Conservation (phyloP, 176 grass and related monocot genomes). For the Triticum urartu region DNA sequence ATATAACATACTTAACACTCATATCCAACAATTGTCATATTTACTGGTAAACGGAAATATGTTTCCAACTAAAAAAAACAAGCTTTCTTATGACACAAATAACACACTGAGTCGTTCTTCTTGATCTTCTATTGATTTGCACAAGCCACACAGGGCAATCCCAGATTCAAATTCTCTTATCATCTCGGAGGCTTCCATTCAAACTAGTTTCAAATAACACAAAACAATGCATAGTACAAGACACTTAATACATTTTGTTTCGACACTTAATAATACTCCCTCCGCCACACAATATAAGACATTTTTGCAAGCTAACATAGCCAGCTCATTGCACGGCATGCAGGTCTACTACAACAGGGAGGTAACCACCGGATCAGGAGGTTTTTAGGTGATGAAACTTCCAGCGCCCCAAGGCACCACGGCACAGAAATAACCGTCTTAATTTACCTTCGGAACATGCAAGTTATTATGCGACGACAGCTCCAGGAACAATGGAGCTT, state of each 20-base stretch:
- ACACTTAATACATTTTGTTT: not conserved
- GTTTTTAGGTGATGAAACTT: not conserved
- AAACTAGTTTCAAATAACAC: constrained; percentile 15
- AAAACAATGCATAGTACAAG: constrained; percentile 6
- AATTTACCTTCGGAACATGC: not conserved
- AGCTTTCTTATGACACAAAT: too few relatives aligned
- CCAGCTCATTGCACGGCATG: not conserved
- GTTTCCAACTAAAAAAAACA: too few relatives aligned
- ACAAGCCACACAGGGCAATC: not conserved
- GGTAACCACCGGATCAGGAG: not conserved
- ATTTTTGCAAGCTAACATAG: too few relatives aligned
- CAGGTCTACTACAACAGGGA: not conserved
- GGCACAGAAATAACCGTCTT: not conserved
- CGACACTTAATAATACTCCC: too few relatives aligned
- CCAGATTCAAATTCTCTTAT: not conserved
- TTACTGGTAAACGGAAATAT: too few relatives aligned
- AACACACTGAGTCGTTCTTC: too few relatives aligned
- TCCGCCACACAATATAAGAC: too few relatives aligned
- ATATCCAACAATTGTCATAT: too few relatives aligned
- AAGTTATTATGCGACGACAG: not conserved
- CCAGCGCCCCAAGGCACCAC: not conserved
- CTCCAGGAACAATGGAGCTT: not conserved
- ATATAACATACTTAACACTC: too few relatives aligned
- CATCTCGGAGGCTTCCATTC: not conserved
- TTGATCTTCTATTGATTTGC: not conserved